Base-by-base conservation (phyloP, 495 filamentous ascomycete genomes). In the Hypoxylon cercidicola region DNA sequence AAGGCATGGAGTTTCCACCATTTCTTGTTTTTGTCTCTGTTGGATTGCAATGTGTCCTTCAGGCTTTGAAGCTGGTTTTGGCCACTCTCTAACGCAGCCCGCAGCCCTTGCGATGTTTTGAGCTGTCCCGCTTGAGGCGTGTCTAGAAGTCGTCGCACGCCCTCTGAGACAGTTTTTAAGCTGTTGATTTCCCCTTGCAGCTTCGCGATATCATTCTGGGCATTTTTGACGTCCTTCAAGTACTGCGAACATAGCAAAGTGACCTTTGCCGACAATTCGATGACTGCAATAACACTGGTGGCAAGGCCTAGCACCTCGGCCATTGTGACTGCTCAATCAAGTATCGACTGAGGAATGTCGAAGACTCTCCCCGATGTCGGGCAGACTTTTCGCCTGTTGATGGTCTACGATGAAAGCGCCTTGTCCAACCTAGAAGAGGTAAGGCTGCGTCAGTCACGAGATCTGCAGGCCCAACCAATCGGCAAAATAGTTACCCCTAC, bases 271-370 rank as follows among this genome's bases (percentile, higher is more conserved):
- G 76, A 66, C 23, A 77, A 58, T 30, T 78, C 69, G 50, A 81
- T 62, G 10, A 79, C 70, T 13, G 72, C 72, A 46, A 78, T 74
- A 49, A 73, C 65, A 66, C 73, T 77, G 41, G 75, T 70, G 35
- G 70, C 74, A 15, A 50, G 16, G 28, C 47, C 15, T 13, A 50
- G 46, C 30, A 4, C 30, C 30, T 32, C 30, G 30, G 30, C 30
- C 30, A 32, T 32, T 32, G 30, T 1, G 8, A 32, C 10, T 2
- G 8, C 30, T 32, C 10, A 32, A 7, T 32, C 10, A 25, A 7
- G 10, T 10, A 11, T 32, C 30, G 30, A 32, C 30, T 8, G 9
- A 11, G n/a, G n/a, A n/a, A n/a, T n/a, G n/a, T n/a, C n/a, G n/a
- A n/a, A n/a, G n/a, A n/a, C n/a, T n/a, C n/a, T n/a, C n/a, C n/a